Percentiles rank a stretch among this genome's conserved stretches.
Evolutionary conservation across 441 rosid species (phyloP).

Genomic region (Eutrema salsugineum): DNA sequence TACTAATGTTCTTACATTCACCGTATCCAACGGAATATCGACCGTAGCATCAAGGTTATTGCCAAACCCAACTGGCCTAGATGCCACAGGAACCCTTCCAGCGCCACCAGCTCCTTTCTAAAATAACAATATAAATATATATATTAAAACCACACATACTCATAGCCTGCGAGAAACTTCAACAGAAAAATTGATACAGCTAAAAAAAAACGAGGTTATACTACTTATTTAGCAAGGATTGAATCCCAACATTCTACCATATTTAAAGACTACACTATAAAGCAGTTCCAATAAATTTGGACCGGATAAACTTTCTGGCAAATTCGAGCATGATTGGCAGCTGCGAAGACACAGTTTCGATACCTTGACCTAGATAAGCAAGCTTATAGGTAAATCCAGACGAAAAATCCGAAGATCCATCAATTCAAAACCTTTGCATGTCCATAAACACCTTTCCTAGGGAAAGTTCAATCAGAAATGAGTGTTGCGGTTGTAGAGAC

Average conservation of each 20-base stretch:
- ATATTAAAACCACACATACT: not conserved
- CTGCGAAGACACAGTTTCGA: not conserved
- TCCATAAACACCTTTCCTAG: not conserved
- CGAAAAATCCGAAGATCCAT: not conserved
- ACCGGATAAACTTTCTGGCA: not conserved
- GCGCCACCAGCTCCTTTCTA: conserved; percentile 77
- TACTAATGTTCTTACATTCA: conserved; percentile 48
- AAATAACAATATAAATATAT: conserved; percentile 5
- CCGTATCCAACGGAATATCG: conserved; percentile 75
- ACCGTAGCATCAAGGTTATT: conserved; percentile 75
- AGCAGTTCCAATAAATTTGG: not conserved
- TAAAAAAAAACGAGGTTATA: not conserved
- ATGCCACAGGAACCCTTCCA: conserved; percentile 53
- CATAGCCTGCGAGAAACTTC: not conserved
- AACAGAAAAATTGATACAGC: not conserved
- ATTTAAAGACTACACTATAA: not conserved
- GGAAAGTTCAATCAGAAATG: not conserved
- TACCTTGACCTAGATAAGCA: not conserved
- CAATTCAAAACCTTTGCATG: not conserved
- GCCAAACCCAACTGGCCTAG: conserved; percentile 59
- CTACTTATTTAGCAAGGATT: not conserved
- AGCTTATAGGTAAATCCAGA: not conserved
- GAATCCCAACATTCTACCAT: not conserved
- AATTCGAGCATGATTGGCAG: no score
- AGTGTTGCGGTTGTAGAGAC: not conserved